Base-by-base conservation (phyloP, 129 eudicot genomes). In the Calendula officinalis region DNA sequence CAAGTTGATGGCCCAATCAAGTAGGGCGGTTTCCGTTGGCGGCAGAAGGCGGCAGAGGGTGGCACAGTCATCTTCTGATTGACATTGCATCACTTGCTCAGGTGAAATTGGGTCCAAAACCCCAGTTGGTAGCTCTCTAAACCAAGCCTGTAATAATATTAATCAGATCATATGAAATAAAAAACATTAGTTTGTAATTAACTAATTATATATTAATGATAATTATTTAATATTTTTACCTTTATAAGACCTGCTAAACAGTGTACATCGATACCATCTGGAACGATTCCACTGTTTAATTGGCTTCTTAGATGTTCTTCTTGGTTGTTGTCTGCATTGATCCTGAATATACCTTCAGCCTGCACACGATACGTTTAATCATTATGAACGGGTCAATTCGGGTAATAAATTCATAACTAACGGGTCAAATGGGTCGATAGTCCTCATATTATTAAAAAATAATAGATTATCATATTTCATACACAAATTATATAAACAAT, bases 281-380 rank as follows among this genome's bases (percentile, higher is more conserved):
- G 98, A 68, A 91, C 83, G 9, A 80, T 65, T 36, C 98, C 98
- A 35, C 79, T 60, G 73, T 87, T 91, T 43, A 91, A 60, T 52
- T 82, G 88, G 65, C 80, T 84, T 80, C 98, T 80, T 4, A 91
- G 80, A 82, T 66, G 81, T 68, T 91, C 98, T 73, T 91, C 95
- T 62, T 91, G 94, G 56, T 86, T 81, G 73, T 87, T 91, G 55
- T 83, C 98, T 47, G 84, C 90, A 71, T 82, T 91, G 48, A 91
- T 78, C 74, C 98, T 78, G 75, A 91, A 91, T 47, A 91, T 91
- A 11, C 96, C 98, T 82, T 91, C 98, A 62, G 89, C 98, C 98
- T 91, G 80, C 77, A 59, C 16, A 67, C 13, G 30, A 22, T 22
- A 22, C 30, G 30, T 22, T 22, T 22, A 22, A 22, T n/a, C n/a